A percentile compares a stretch with the other conserved stretches of the same genome.
Conservation (phyloP, 2,329 filamentous ascomycete genomes). For the Esteya vermicola region DNA sequence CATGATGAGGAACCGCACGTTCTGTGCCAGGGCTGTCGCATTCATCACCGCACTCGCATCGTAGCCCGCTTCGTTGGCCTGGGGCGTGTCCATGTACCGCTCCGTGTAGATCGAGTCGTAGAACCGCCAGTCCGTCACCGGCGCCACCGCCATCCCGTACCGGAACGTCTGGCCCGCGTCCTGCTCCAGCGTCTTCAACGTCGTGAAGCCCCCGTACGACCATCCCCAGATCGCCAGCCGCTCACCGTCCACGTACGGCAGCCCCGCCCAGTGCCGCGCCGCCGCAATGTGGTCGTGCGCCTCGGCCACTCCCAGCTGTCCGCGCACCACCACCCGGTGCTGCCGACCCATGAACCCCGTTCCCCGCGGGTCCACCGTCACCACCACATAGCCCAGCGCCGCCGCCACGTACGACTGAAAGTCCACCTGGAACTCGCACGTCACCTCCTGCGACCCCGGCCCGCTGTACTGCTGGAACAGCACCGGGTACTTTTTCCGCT, state of each 20-base stretch:
- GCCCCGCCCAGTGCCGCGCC: conserved; percentile 68
- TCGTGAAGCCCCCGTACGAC: conserved; percentile 93
- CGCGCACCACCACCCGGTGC: conserved; percentile 68
- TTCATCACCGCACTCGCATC: conserved; percentile 60
- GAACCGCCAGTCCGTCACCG: conserved; percentile 95
- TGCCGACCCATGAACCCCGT: conserved; percentile 83
- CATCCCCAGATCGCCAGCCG: conserved; percentile 95
- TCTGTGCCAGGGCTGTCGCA: conserved; percentile 55
- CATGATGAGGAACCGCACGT: conserved; percentile 85
- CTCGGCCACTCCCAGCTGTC: conserved; percentile 74
- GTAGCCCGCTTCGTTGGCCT: conserved; percentile 69
- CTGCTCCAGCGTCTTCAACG: conserved; percentile 84
- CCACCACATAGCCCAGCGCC: conserved; percentile 77
- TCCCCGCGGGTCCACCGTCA: conserved; percentile 86
- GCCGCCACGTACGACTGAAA: conserved; percentile 86
- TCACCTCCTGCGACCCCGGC: conserved; percentile 80
- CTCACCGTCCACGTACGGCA: conserved; percentile 67
- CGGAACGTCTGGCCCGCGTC: conserved; percentile 83
- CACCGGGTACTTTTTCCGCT: conserved; percentile 76
- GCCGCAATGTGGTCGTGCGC: conserved; percentile 82
- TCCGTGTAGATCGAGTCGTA: conserved; percentile 94
- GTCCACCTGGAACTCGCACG: conserved; percentile 67
- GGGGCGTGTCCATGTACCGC: conserved; percentile 91
- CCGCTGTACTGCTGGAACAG: conserved; percentile 93
- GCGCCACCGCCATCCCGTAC: conserved; percentile 96